Conservation (phyloP, 768 basidiomycete genomes). For the Rhodotorula taiwanensis region DNA sequence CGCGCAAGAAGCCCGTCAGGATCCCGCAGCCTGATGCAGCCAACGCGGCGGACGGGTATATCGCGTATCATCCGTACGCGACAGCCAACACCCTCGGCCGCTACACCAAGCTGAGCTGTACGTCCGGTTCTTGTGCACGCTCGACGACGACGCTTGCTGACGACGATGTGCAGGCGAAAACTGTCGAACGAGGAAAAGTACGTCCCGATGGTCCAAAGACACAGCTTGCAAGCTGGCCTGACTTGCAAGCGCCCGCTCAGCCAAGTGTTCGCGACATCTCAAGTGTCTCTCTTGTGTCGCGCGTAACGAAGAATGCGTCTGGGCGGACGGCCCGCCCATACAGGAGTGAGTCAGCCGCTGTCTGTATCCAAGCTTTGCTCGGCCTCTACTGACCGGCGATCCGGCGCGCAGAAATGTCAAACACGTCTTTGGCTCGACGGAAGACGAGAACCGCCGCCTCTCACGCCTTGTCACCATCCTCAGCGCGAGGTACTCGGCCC, state of each 20-base stretch:
- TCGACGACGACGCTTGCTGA: too few species aligned
- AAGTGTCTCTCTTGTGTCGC: background rate
- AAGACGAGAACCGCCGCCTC: background rate
- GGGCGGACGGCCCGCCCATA: conserved; percentile 1
- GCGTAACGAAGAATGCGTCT: conserved; percentile 5
- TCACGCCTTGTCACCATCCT: background rate
- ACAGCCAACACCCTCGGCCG: conserved; percentile 1
- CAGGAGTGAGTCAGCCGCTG: background rate
- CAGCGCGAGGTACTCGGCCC: background rate
- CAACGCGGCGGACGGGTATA: too few species aligned
- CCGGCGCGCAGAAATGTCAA: too few species aligned
- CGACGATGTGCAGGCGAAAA: conserved; percentile 22
- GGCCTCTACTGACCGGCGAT: too few species aligned
- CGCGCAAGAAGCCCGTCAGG: too few species aligned
- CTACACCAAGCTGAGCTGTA: background rate
- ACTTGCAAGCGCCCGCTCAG: too few species aligned
- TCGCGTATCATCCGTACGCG: too few species aligned
- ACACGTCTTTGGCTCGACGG: too few species aligned
- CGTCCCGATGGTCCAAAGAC: background rate
- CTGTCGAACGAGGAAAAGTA: conserved; percentile 6
- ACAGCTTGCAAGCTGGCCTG: too few species aligned
- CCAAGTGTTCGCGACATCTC: conserved; percentile 5
- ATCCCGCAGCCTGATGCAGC: too few species aligned
- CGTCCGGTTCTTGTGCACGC: background rate
- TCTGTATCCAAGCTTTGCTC: too few species aligned